A percentile compares a stretch with the other conserved stretches of the same genome.
Conservation (phyloP, 2,329 filamentous ascomycete genomes). For the Nemania serpens region DNA sequence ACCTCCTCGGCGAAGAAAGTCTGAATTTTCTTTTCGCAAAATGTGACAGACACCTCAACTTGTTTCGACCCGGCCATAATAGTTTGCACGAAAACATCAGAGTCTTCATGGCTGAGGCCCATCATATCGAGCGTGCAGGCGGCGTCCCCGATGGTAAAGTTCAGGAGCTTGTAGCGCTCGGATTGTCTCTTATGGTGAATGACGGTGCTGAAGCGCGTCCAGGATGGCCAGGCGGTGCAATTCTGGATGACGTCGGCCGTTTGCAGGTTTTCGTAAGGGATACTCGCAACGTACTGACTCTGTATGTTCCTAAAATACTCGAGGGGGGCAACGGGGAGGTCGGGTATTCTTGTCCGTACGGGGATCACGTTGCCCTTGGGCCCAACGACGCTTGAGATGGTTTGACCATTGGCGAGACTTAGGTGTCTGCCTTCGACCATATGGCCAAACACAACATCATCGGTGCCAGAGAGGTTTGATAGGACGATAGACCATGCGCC, state of each 20-base stretch:
- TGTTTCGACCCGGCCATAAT: constrained; percentile 44
- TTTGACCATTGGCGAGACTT: constrained; percentile 53
- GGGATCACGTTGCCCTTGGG: constrained; percentile 54
- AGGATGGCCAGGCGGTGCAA: constrained; percentile 59
- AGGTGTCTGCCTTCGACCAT: constrained; percentile 54
- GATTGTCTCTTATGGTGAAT: constrained; percentile 56
- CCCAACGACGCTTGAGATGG: constrained; percentile 57
- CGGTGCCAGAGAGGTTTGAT: constrained; percentile 51
- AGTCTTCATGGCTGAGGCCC: constrained; percentile 48
- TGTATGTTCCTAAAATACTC: constrained; percentile 56
- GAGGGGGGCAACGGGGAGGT: constrained; percentile 50
- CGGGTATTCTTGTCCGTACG: constrained; percentile 53
- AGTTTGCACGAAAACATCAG: constrained; percentile 54
- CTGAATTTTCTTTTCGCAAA: constrained; percentile 51
- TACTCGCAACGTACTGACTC: constrained; percentile 52
- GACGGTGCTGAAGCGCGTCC: constrained; percentile 59
- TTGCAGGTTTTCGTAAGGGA: constrained; percentile 57
- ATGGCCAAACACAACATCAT: constrained; percentile 63
- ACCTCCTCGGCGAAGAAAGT: constrained; percentile 50
- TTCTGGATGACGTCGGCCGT: constrained; percentile 56
- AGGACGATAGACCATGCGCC: constrained; percentile 63
- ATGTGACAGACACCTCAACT: constrained; percentile 51
- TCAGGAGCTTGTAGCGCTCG: constrained; percentile 45
- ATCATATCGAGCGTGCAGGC: constrained; percentile 51
- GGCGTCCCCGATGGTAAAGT: constrained; percentile 52